These are phyloP conservation scores for Penicillium riverlandense DNA, from an alignment of 495 filamentous ascomycete species.

Conservation along the genomic window DNA sequence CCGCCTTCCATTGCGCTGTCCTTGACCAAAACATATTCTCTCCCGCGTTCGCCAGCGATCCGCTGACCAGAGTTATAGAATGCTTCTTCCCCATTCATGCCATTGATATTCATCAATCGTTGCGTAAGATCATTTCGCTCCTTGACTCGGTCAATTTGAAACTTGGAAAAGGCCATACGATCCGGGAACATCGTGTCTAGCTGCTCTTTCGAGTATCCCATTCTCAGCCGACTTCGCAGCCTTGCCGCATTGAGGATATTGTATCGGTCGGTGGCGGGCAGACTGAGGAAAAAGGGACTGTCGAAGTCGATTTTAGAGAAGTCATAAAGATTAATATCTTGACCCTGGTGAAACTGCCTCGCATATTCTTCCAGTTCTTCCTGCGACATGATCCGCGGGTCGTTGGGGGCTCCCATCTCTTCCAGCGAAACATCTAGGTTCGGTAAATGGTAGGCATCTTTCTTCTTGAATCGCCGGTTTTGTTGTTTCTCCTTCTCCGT, in stretches of 20 bases:
- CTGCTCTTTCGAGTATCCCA: slow-evolving; percentile 96
- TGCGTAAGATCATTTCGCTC: slow-evolving; percentile 95
- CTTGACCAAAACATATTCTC: slow-evolving; percentile 93
- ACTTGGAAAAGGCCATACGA: slow-evolving; percentile 92
- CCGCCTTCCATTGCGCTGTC: slow-evolving; percentile 92
- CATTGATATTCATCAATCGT: slow-evolving; percentile 87
- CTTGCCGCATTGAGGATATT: slow-evolving; percentile 94
- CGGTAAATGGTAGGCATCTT: slow-evolving; percentile 89
- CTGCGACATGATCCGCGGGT: slow-evolving; percentile 89
- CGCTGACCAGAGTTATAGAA: slow-evolving; percentile 57
- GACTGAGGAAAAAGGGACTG: slow-evolving; percentile 81
- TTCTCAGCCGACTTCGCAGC: slow-evolving; percentile 75
- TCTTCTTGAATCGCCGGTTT: slow-evolving; percentile 75
- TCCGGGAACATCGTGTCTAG: slow-evolving; percentile 94
- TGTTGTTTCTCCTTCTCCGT: slow-evolving; percentile 64
- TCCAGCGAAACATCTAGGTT: slow-evolving; percentile 68
- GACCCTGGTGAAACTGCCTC: slow-evolving; percentile 80
- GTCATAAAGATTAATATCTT: slow-evolving; percentile 97
- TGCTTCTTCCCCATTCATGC: slow-evolving; percentile 70
- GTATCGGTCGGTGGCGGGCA: slow-evolving; percentile 87
- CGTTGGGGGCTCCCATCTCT: slow-evolving; percentile 81
- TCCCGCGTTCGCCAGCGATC: slow-evolving; percentile 81
- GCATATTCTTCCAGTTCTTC: slow-evolving; percentile 93
- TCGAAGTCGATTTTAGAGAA: slow-evolving; percentile 98
- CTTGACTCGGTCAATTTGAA: slow-evolving; percentile 89